Evolutionary conservation across 768 basidiomycete genomes (phyloP), one percentile per base, ranked within the genome.

Genomic region (Pisolithus sp.): DNA sequence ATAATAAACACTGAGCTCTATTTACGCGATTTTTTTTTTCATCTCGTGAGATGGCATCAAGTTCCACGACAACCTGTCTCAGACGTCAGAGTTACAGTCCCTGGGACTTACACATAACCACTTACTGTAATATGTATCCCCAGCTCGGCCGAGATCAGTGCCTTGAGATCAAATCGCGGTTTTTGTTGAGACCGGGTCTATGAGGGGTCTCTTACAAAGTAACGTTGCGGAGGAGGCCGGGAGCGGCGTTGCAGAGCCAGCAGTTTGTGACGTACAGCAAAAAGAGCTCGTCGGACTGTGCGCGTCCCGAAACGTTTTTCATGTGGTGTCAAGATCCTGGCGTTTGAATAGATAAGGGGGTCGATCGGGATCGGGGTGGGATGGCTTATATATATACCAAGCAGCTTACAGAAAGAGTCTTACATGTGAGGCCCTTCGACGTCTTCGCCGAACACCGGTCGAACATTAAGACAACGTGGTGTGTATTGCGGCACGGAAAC

Each of bases 281-380:
- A 65, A 68, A 67, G 26, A 44, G 12, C 63, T 57, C 67, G 52
- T 36, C 18, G 24, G 23, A 26, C 37, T 54, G 46, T 46, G 49
- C 41, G 26, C 31, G n/a, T 13, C 24, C 23, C 30, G 43, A 26
- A 26, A 26, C 26, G 26, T 26, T 21, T 10, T 44, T n/a, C 18
- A 42, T 42, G n/a, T 42, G 42, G n/a, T 42, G 42, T 45, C 26
- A 26, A 17, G 3, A 10, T 1, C 20, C 12, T 34, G 34, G 5
- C 34, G 10, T 13, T 34, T 15, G 34, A 13, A 34, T 34, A 34
- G 34, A 34, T 34, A 15, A 34, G 13, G 34, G 54, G 53, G 34
- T 65, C 65, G 61, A 50, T 51, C 58, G 56, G 60, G 60, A 59
- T 62, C 48, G 51, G 51, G 59, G 12, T 30, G 53, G 37, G 24